Conservation (phyloP, 495 filamentous ascomycete genomes). For the Cercophora scortea region DNA sequence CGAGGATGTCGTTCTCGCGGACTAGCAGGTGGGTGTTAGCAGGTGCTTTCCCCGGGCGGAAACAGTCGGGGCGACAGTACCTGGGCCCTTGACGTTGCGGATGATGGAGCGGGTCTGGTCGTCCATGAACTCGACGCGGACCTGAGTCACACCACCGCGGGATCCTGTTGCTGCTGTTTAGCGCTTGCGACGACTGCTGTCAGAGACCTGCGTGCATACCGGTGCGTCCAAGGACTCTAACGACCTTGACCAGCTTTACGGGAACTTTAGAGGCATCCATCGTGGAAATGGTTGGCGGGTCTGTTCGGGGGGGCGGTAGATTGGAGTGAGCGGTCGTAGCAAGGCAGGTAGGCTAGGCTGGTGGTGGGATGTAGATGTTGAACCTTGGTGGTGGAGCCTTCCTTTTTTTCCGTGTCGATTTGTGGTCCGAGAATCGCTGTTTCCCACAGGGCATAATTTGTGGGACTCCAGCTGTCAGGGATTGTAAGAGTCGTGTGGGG, state of each 20-base stretch:
- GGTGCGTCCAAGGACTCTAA: constrained; percentile 90
- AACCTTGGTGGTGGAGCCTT: too few species aligned
- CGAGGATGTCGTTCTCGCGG: constrained; percentile 91
- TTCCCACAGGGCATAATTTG: too few species aligned
- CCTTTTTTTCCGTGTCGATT: too few species aligned
- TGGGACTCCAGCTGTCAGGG: too few species aligned
- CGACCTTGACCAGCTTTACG: constrained; percentile 99
- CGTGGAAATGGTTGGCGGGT: constrained; percentile 21
- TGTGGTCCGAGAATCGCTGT: too few species aligned
- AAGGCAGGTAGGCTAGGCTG: background rate
- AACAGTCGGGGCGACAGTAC: constrained; percentile 7
- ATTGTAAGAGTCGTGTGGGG: too few species aligned
- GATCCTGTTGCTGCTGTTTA: constrained; percentile 51
- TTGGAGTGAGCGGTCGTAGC: constrained; percentile 5
- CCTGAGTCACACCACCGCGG: constrained; percentile 96
- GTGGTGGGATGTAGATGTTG: background rate
- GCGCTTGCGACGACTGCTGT: too few species aligned
- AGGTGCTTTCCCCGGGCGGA: too few species aligned
- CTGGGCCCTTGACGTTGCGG: constrained; percentile 95
- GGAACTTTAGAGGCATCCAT: constrained; percentile 91
- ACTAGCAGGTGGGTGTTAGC: constrained; percentile 37
- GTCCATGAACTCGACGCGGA: constrained; percentile 99
- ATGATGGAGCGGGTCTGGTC: constrained; percentile 91
- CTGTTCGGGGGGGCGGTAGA: constrained; percentile 13
- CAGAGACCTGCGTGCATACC: constrained; percentile 44